Percentiles rank a stretch among this genome's conserved stretches.
These are phyloP conservation scores for Pseudofabraea citricarpa DNA, from an alignment of 2,329 filamentous ascomycete species.

Conservation along the genomic window DNA sequence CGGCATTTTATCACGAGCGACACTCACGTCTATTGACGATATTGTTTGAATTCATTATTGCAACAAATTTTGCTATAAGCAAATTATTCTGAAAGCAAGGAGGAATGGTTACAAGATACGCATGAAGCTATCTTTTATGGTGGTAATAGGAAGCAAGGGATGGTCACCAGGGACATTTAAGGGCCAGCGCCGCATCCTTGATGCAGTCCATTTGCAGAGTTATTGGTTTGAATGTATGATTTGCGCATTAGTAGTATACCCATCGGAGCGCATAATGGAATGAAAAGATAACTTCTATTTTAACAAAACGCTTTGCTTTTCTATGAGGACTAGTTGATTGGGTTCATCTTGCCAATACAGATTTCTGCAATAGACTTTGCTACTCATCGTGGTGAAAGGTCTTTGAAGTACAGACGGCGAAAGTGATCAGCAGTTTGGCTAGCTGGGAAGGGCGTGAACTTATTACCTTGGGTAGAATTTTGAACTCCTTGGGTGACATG, in stretches of 20 bases:
- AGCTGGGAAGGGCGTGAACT: too few species aligned
- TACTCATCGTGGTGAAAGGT: too few species aligned
- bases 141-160: background rate
- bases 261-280: slow-evolving; percentile 20
- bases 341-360: too few species aligned
- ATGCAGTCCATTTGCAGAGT: slow-evolving; percentile 9
- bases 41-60: slow-evolving; percentile 18
- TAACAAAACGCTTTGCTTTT: too few species aligned
- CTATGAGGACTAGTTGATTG: too few species aligned
- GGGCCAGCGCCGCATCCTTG: slow-evolving; percentile 2
- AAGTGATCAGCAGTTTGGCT: too few species aligned
- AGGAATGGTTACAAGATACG: background rate
- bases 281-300: too few species aligned
- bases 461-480: too few species aligned
- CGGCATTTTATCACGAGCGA: slow-evolving; percentile 17
- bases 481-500: too few species aligned
- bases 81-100: background rate
- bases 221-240: slow-evolving; percentile 23
- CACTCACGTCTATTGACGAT: slow-evolving; percentile 19
- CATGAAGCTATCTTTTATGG: background rate
- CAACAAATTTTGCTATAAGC: background rate
- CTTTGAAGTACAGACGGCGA: too few species aligned
- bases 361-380: too few species aligned
- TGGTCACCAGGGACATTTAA: background rate
- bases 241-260: slow-evolving; percentile 26